Base-by-base conservation (phyloP, 106 monocot genomes). In the Agapanthus africanus region DNA sequence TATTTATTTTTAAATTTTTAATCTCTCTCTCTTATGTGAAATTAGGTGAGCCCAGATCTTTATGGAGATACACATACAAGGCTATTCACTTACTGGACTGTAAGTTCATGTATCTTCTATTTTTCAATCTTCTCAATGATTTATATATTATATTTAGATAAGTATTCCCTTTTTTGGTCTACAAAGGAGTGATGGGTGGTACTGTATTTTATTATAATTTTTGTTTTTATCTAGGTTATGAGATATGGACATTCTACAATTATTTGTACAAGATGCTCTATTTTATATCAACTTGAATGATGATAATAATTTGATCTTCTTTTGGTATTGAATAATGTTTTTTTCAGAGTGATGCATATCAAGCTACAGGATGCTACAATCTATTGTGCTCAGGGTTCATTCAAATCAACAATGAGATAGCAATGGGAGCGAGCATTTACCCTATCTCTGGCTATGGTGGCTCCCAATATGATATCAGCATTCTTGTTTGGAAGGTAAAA, bases 1-100 rank as follows among this genome's bases (percentile, higher is more conserved):
- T 74, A 19, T 25, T 40, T 28, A 50, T 15, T 77, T n/a, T n/a
- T n/a, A n/a, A n/a, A n/a, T n/a, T n/a, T n/a, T n/a, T n/a, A n/a
- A n/a, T n/a, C n/a, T n/a, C n/a, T n/a, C n/a, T n/a, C n/a, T n/a
- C n/a, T n/a, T n/a, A n/a, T 61, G 54, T 54, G 46, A 44, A 44
- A 46, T 40, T 79, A 95, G 95, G 91, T 95, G 23, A 91, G 88
- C 67, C 95, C 91, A 60, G 91, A 88, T 78, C 91, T 95, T 19
- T 91, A 95, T 79, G 91, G 95, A 11, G 95, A 95, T 76, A 88
- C 81, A 40, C 77, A 86, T 68, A 95, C 95, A 42, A 88, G 95
- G 63, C 88, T 95, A 0, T 95, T 95, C 73, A 91, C 88, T 47
- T 95, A 95, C 71, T 95, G 95, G 95, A 95, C 95, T 76, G 95